These are phyloP conservation scores for Lyophyllum shimeji DNA, from an alignment of 768 basidiomycete genomes.

Conservation along the genomic window DNA sequence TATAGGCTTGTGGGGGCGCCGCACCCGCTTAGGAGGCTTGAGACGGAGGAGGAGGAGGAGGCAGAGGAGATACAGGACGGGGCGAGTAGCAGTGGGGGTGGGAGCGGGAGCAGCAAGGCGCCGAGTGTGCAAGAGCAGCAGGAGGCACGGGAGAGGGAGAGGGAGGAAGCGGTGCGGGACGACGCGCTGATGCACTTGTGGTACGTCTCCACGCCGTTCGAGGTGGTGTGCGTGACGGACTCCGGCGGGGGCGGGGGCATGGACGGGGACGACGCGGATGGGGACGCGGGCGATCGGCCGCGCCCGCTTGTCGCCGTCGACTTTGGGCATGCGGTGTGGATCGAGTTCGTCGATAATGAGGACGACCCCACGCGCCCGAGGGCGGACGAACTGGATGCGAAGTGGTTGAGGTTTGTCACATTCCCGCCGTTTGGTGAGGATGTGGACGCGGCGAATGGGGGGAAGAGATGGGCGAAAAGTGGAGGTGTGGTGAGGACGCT, in stretches of 20 bases:
- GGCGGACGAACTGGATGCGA: conserved; percentile 34
- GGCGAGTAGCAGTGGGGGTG: background rate
- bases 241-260: conserved; percentile 17
- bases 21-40: background rate
- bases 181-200: conserved; percentile 66
- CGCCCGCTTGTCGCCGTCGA: conserved; percentile 79
- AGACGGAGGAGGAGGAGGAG: background rate
- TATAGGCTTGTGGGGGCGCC: conserved; percentile 12
- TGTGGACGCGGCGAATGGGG: conserved; percentile 13
- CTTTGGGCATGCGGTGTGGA: conserved; percentile 87
- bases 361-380: conserved; percentile 19
- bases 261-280: too few species aligned
- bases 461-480: conserved; percentile 23
- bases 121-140: conserved; percentile 17
- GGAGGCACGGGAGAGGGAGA: conserved; percentile 3
- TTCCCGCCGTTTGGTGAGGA: conserved; percentile 57
- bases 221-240: conserved; percentile 67
- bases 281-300: conserved; percentile 47
- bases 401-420: conserved; percentile 67
- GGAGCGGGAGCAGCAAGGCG: background rate
- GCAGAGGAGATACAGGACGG: background rate
- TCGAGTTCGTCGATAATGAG: conserved; percentile 54
- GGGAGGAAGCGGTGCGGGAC: conserved; percentile 28
- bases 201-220: conserved; percentile 72
- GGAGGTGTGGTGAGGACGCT: conserved; percentile 58